phyloP scores from a whole-genome alignment of 139 green algal genomes.

The Gonium pectorale region DNA sequence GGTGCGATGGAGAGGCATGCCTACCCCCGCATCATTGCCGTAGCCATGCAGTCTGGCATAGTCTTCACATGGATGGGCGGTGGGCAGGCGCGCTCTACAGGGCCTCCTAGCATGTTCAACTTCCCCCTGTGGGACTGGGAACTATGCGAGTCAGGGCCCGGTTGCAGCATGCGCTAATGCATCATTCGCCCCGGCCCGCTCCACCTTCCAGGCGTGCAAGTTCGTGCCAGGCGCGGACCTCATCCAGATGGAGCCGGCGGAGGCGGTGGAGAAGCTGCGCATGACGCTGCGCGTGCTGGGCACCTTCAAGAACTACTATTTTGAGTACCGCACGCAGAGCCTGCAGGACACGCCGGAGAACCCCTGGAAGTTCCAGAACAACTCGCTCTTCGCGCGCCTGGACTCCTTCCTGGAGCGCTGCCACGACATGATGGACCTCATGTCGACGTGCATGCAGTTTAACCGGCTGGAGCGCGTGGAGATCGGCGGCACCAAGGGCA shows the following conservation, averaged over 20 bases:
- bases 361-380: constrained; percentile 91
- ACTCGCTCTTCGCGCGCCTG: constrained; percentile 81
- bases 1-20: too few relatives aligned
- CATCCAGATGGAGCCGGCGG: constrained; percentile 81
- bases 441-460: constrained; percentile 85
- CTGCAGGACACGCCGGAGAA: constrained; percentile 69
- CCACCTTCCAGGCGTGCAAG: constrained; percentile 73
- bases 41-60: too few relatives aligned
- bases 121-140: too few relatives aligned
- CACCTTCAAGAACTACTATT: constrained; percentile 90
- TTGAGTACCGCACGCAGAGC: constrained; percentile 78
- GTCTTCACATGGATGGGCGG: too few relatives aligned
- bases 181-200: neutral
- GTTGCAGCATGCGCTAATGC: too few relatives aligned
- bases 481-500: constrained; percentile 88
- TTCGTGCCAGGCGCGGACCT: constrained; percentile 81
- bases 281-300: constrained; percentile 82
- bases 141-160: too few relatives aligned
- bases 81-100: too few relatives aligned
- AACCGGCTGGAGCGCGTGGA: constrained; percentile 90
- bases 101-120: too few relatives aligned
- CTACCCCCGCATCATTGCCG: too few relatives aligned
- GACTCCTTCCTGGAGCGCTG: constrained; percentile 88
- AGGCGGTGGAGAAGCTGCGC: constrained; percentile 90
- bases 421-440: constrained; percentile 88